Evolutionary conservation across 345 rosid genomes (phyloP).

Genomic region (Rhizophora mangle): DNA sequence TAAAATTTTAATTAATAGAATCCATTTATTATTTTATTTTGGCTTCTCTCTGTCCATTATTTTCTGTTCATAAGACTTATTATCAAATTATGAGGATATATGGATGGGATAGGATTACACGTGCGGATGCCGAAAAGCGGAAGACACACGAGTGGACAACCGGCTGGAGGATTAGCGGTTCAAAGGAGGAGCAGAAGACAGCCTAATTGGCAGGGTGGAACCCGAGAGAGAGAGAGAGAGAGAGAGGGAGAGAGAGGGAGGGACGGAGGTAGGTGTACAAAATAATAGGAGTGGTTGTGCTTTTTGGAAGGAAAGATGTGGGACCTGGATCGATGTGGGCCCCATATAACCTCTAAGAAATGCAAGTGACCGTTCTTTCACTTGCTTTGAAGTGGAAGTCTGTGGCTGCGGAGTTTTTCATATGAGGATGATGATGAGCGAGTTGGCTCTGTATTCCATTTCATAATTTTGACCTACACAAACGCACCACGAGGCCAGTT

Average conservation of each 20-base stretch:
- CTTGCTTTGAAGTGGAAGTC: too few species aligned
- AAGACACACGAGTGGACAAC: conserved; percentile 25
- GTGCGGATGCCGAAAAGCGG: conserved; percentile 24
- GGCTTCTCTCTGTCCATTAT: too few species aligned
- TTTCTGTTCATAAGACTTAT: too few species aligned
- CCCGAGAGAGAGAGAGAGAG: conserved; percentile 1
- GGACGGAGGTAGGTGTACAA: conserved; percentile 12
- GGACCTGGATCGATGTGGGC: too few species aligned
- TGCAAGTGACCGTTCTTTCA: too few species aligned
- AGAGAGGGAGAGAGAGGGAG: not conserved
- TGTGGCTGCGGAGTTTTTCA: too few species aligned
- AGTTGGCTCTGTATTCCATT: too few species aligned
- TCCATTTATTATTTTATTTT: too few species aligned
- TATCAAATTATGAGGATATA: too few species aligned
- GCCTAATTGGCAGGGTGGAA: conserved; percentile 57
- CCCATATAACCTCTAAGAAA: conserved; percentile 28
- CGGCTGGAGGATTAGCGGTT: conserved; percentile 47
- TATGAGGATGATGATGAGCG: conserved; percentile 21
- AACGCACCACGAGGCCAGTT: too few species aligned
- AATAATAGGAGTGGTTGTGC: conserved; percentile 27
- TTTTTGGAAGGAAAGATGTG: not conserved
- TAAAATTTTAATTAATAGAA: too few species aligned
- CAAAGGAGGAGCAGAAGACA: conserved; percentile 23
- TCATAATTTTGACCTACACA: too few species aligned
- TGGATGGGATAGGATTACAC: conserved; percentile 23